A percentile compares a stretch with the other conserved stretches of the same genome.
These are phyloP conservation scores for Orbilia brochopaga DNA, from an alignment of 2,329 filamentous ascomycete genomes.

Conservation along the genomic window DNA sequence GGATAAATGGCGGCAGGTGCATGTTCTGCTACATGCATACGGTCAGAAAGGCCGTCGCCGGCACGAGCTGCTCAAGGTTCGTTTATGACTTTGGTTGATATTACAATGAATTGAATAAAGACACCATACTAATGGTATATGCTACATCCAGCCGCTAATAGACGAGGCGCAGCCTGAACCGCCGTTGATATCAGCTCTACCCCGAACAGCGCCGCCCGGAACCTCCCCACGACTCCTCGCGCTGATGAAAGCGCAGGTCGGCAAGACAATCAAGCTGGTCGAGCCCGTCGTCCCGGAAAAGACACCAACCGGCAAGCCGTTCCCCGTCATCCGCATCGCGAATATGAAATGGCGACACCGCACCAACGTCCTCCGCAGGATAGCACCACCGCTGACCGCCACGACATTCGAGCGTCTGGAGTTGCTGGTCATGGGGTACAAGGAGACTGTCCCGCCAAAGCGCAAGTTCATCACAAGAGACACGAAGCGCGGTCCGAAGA, in stretches of 20 bases:
- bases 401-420: constrained; percentile 50
- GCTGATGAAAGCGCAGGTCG: constrained; percentile 50
- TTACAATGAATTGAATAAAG: no score
- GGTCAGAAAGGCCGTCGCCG: constrained; percentile 52
- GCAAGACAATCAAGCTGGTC: constrained; percentile 40
- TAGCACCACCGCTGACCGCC: constrained; percentile 50
- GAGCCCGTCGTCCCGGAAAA: constrained; percentile 52
- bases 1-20: constrained; percentile 51
- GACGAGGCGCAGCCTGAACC: constrained; percentile 42
- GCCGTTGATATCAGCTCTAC: constrained; percentile 50
- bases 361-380: constrained; percentile 40
- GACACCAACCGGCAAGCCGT: constrained; percentile 51
- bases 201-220: constrained; percentile 45
- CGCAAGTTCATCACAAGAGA: constrained; percentile 42
- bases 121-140: not conserved
- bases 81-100: not conserved
- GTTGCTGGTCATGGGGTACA: constrained; percentile 50
- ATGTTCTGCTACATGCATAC: constrained; percentile 53
- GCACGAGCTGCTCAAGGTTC: constrained; percentile 53
- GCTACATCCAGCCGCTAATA: constrained; percentile 21
- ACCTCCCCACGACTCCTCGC: constrained; percentile 46
- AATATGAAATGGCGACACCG: constrained; percentile 52
- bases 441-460: constrained; percentile 47
- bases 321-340: constrained; percentile 50
- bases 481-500: constrained; percentile 27